phyloP scores from a whole-genome alignment of 2,329 filamentous ascomycete species.

The Pseudocercospora macadamiae region DNA sequence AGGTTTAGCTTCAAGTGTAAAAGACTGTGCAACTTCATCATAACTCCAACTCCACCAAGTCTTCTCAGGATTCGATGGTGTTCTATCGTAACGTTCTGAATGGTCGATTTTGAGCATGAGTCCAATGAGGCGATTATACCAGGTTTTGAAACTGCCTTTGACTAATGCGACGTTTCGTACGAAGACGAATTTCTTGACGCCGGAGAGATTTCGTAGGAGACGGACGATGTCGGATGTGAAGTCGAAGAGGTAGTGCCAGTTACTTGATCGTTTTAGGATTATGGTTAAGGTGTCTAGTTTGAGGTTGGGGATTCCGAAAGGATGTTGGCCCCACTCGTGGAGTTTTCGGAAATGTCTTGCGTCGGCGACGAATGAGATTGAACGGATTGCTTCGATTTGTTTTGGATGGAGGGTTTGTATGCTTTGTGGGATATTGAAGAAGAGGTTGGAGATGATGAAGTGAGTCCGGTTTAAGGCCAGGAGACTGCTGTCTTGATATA shows the following conservation, averaged over 20 bases:
- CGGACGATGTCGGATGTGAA: conserved; percentile 37
- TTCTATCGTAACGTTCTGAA: conserved; percentile 42
- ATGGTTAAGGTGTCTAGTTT: conserved; percentile 39
- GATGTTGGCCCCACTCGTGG: conserved; percentile 36
- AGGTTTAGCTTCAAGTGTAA: conserved; percentile 36
- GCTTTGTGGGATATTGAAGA: conserved; percentile 34
- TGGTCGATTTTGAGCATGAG: conserved; percentile 47
- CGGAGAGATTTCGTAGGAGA: conserved; percentile 39
- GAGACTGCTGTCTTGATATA: conserved; percentile 40
- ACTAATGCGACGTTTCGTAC: conserved; percentile 40
- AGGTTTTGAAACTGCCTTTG: conserved; percentile 42
- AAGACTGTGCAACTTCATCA: conserved; percentile 33
- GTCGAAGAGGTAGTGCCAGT: conserved; percentile 42
- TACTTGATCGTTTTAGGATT: conserved; percentile 36
- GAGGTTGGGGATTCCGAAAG: conserved; percentile 38
- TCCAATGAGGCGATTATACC: conserved; percentile 44
- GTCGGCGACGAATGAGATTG: conserved; percentile 37
- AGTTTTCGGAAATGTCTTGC: conserved; percentile 38
- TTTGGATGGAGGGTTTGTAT: conserved; percentile 31
- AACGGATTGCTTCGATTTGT: conserved; percentile 39
- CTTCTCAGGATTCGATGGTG: conserved; percentile 35
- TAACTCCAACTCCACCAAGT: conserved; percentile 47
- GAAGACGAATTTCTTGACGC: conserved; percentile 41
- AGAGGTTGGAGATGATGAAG: conserved; percentile 43
- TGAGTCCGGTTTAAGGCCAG: conserved; percentile 41